Base-by-base conservation (phyloP, 169 alveolate genomes). In the Perkinsus marinus region DNA sequence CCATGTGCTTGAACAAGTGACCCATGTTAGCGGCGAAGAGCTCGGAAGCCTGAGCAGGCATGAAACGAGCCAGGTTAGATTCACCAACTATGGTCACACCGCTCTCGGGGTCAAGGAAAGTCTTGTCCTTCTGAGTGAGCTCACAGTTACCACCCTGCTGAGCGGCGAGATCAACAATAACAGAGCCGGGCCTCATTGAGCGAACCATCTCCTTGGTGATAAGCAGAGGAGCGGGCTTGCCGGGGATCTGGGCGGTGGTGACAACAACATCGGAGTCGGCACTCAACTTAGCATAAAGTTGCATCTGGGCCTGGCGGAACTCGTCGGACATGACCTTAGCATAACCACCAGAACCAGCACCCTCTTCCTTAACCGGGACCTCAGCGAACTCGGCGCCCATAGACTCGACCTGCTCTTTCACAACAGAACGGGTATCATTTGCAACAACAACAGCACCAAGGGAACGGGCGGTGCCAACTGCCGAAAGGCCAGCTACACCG, bases 401-500 rank as follows among this genome's bases (percentile, higher is more conserved):
- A 9, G 97, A 94, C 92, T 97, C 98, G 37, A 97, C 98, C 92
- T 97, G 97, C 93, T 96, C 98, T 47, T 94, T 95, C 17, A 97
- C 96, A 41, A 97, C 98, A 9, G 96, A 92, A 90, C 99, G 95
- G 47, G 97, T 96, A 92, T 97, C 99, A 91, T 95, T 95, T 38
- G 97, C 98, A 93, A 94, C 94, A 41, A 97, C 99, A 79, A 95
- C 94, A 17, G 98, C 98, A 41, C 98, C 98, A 91, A 97, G 93
- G 30, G 95, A 94, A 94, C 98, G 95, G 34, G 98, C 98, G 46
- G 98, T 97, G 22, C 98, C 98, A 91, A 97, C 97, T 7, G 99
- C 99, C 90, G 97, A 97, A 39, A 98, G 96, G 13, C 99, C 99
- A 13, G 99, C 99, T 26, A 98, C 99, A 39, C 99, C 99, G 39